Base-by-base conservation (phyloP, 306 rosid genomes). In the Prinsepia uniflora region DNA sequence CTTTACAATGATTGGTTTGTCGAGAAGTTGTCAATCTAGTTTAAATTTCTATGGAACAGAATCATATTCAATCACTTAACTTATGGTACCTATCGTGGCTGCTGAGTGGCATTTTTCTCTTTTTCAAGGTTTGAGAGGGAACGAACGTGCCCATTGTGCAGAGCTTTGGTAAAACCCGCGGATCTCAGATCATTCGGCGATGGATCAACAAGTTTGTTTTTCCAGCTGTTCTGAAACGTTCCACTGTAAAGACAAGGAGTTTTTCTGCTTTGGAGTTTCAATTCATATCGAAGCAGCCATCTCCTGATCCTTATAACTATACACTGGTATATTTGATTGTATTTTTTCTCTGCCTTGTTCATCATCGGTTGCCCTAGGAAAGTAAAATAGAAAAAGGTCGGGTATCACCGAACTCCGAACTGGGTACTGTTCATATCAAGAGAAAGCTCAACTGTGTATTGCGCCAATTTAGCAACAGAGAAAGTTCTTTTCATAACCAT, bases 111-210 rank as follows among this genome's bases (percentile, higher is more conserved):
- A 20, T 65, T 17, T 80, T 80, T 50, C 3, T n/a, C 56, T 0
- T 4, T 18, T 71, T 63, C 22, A 86, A 94, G 98, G 98, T 94
- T 94, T 71, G 98, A 94, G 89, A 86, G 98, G 87, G 98, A 90
- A 79, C 82, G 98, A 39, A 94, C 98, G 8, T 90, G 98, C 52
- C 98, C 98, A 0, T 79, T 94, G 82, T 94, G 98, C 86, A 86
- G 98, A 86, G 97, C 98, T 67, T 78, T 94, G 88, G 98, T 94
- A 57, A 94, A 90, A 84, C 89, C 97, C 14, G 91, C 98, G 13
- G 98, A 90, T 77, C 90, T 94, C 30, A 89, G 89, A 81, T 94
- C 98, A 74, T 94, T 90, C 44, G 92, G 98, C 1, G 98, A 94
- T 77, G 98, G 98, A 69, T 94, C 98, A 52, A 94, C 98, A 4